These are phyloP conservation scores for Pythium dissimile DNA, from an alignment of 352 stramenopile genomes.

Conservation along the genomic window DNA sequence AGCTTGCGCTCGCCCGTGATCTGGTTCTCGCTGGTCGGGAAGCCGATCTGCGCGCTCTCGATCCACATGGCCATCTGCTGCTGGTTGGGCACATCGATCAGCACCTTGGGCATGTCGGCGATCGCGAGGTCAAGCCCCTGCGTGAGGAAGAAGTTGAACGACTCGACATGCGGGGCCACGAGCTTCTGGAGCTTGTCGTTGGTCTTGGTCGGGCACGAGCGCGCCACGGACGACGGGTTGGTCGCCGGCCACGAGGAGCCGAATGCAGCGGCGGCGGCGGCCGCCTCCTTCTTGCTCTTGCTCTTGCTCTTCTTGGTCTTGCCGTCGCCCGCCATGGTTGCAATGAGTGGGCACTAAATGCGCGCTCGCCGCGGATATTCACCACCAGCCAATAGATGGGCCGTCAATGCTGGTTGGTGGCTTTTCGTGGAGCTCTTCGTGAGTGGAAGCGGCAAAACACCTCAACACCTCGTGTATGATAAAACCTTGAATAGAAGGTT, in stretches of 20 bases:
- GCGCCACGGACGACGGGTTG: constrained; percentile 74
- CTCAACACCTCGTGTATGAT: constrained; percentile 1
- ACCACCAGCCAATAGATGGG: constrained; percentile 17
- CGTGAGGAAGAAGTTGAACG: constrained; percentile 98
- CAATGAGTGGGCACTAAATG: too few species aligned
- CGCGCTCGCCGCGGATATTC: too few species aligned
- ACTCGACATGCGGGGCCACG: constrained; percentile 96
- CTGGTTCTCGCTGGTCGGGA: constrained; percentile 79
- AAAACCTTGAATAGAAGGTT: not conserved
- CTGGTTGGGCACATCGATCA: constrained; percentile 89
- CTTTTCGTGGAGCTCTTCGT: constrained; percentile 12
- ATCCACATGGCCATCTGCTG: constrained; percentile 86
- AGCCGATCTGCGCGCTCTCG: constrained; percentile 94
- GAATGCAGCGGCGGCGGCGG: too few species aligned
- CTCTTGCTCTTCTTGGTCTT: constrained; percentile 45
- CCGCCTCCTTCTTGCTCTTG: constrained; percentile 22
- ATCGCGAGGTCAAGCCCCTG: constrained; percentile 93
- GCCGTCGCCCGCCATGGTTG: constrained; percentile 42
- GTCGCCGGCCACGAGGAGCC: constrained; percentile 75
- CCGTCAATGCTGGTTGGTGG: constrained; percentile 6
- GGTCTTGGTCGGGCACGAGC: constrained; percentile 64
- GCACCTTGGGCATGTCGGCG: constrained; percentile 86
- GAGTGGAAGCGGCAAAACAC: constrained; percentile 27
- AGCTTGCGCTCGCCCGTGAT: constrained; percentile 85
- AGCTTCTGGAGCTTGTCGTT: constrained; percentile 88